These are phyloP conservation scores for Sporothrix schenckii DNA, from an alignment of 2,329 filamentous ascomycete genomes.

Conservation along the genomic window DNA sequence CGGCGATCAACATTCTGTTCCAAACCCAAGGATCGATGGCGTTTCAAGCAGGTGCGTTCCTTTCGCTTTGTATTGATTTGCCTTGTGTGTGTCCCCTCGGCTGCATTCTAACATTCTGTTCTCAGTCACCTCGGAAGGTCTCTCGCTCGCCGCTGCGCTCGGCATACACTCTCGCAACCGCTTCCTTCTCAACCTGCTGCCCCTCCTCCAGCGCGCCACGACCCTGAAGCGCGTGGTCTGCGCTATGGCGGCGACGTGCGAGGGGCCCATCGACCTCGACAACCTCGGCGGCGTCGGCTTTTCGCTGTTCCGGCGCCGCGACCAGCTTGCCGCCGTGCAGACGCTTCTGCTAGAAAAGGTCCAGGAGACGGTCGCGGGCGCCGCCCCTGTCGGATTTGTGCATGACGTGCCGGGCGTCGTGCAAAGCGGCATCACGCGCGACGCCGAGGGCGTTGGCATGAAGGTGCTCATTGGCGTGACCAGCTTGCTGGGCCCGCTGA, in stretches of 20 bases:
- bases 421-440: slow-evolving; percentile 37
- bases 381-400: slow-evolving; percentile 50
- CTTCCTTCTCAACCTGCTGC: slow-evolving; percentile 60
- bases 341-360: slow-evolving; percentile 55
- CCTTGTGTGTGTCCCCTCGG: background rate
- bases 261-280: slow-evolving; percentile 43
- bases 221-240: slow-evolving; percentile 57
- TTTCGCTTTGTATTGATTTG: background rate
- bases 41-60: background rate
- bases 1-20: slow-evolving; percentile 47
- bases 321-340: slow-evolving; percentile 54
- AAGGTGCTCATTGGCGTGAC: slow-evolving; percentile 26
- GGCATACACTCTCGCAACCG: slow-evolving; percentile 61
- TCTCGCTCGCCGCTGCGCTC: slow-evolving; percentile 56
- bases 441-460: slow-evolving; percentile 26
- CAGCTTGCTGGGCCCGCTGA: slow-evolving; percentile 28
- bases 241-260: slow-evolving; percentile 58
- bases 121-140: slow-evolving; percentile 59
- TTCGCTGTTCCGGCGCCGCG: slow-evolving; percentile 47
- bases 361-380: slow-evolving; percentile 42
- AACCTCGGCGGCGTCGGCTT: slow-evolving; percentile 44
- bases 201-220: slow-evolving; percentile 52
- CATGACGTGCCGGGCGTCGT: slow-evolving; percentile 48
- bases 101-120: background rate
- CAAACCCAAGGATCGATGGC: slow-evolving; percentile 27